Evolutionary conservation across 192 early-diverging fungal genomes (phyloP), one percentile per base, ranked within the genome.

Genomic region (Diversispora eburnea): DNA sequence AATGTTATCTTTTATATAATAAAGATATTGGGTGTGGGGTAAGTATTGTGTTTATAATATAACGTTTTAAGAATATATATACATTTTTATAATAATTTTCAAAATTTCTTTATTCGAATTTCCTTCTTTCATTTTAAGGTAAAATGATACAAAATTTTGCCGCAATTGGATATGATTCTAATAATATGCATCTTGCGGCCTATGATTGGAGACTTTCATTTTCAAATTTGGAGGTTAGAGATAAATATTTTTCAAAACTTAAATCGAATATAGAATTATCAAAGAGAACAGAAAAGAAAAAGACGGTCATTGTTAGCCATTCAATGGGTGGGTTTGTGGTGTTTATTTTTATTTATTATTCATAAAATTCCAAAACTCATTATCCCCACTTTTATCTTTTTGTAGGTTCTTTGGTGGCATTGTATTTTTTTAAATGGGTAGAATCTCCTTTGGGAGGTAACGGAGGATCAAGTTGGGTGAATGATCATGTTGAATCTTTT

Each of bases 141-240:
- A 68, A 91, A 60, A 78, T 86, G 46, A 92, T 94, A 67, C 84
- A 91, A 68, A 97, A 95, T 77, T 73, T 97, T 55, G 93, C 92
- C 0, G 90, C 88, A 0, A 83, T 88, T 59, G 95, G 95, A 39
- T 94, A 94, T 80, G 95, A 96, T 78, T 88, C 80, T 82, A 92
- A 89, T 74, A 93, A 91, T 71, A 94, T 96, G 94, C 80, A 90
- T 41, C 78, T 96, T 54, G 93, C 93, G 0, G 79, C 91, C 0
- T 96, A 96, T 76, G 94, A 96, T 84, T 96, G 94, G 94, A 85
- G 95, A 46, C 77, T 97, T 57, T 86, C 90, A 0, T 90, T 91
- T 61, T 56, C 73, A 41, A 93, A 95, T 61, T 80, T 96, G 3
- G 93, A 97, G 75, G 80, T 78, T 8, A 84, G 95, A 15, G 95